Conservation (phyloP, 768 basidiomycete species). For the Lentinus tigrinus region DNA sequence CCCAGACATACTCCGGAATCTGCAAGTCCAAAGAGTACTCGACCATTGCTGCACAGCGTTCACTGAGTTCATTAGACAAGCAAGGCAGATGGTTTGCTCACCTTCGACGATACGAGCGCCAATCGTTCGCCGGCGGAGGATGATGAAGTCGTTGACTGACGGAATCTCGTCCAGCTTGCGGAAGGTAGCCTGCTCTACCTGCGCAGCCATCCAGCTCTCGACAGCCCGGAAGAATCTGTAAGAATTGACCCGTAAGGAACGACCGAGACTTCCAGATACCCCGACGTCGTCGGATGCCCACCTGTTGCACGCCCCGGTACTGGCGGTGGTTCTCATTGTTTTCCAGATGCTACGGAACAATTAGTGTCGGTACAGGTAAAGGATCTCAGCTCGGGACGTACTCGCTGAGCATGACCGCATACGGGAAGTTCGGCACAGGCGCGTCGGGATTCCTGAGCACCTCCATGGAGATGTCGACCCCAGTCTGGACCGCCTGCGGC, state of each 20-base stretch:
- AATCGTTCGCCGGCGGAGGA: constrained; percentile 37
- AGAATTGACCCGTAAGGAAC: background rate
- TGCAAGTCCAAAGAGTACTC: constrained; percentile 38
- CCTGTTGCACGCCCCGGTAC: constrained; percentile 36
- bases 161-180: constrained; percentile 35
- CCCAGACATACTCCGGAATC: constrained; percentile 37
- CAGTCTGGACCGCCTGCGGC: constrained; percentile 33
- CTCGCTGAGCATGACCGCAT: constrained; percentile 40
- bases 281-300: no score
- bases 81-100: constrained; percentile 11
- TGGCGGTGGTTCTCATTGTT: constrained; percentile 36
- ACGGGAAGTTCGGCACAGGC: constrained; percentile 32
- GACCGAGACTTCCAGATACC: background rate
- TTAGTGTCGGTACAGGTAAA: background rate
- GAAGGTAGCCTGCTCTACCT: constrained; percentile 35
- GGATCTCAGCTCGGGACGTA: constrained; percentile 18
- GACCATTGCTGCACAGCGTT: constrained; percentile 28
- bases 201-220: constrained; percentile 34
- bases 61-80: background rate
- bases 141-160: constrained; percentile 37
- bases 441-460: constrained; percentile 30
- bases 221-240: constrained; percentile 37
- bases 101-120: constrained; percentile 39
- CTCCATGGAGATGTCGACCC: constrained; percentile 31
- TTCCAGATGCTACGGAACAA: constrained; percentile 27